Percentiles rank a stretch among this genome's conserved stretches.
phyloP scores from a whole-genome alignment of 2,329 filamentous ascomycete species.

The Claviceps sp. region DNA sequence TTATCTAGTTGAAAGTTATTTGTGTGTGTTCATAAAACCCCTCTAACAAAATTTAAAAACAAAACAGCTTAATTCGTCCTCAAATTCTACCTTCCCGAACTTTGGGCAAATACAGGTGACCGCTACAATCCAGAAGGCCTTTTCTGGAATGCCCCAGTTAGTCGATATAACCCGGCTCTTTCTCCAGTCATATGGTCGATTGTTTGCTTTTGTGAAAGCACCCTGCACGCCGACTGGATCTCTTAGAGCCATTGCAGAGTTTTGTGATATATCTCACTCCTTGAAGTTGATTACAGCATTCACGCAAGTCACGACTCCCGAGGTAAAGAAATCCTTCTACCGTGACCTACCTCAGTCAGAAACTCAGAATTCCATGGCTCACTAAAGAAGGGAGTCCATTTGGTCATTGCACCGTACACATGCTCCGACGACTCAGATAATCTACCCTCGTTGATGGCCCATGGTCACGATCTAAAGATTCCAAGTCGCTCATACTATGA shows the following conservation, averaged over 20 bases:
- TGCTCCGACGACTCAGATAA: conserved; percentile 2
- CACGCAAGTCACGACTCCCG: conserved; percentile 9
- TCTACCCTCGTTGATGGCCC: conserved; percentile 8
- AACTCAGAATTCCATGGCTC: conserved; percentile 10
- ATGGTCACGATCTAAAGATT: neutral
- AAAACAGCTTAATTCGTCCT: neutral
- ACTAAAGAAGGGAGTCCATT: conserved; percentile 12
- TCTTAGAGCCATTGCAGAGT: conserved; percentile 38
- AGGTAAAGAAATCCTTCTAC: conserved; percentile 11
- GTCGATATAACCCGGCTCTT: conserved; percentile 19
- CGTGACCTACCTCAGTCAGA: too few species aligned
- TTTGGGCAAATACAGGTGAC: conserved; percentile 19
- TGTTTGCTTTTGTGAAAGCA: conserved; percentile 37
- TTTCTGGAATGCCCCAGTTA: conserved; percentile 20
- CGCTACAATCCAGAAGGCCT: conserved; percentile 10
- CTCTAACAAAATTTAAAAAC: neutral
- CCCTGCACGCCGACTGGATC: conserved; percentile 26
- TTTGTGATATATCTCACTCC: conserved; percentile 34
- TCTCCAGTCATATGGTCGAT: conserved; percentile 33
- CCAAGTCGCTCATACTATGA: conserved; percentile 5
- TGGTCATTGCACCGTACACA: conserved; percentile 11
- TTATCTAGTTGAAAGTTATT: neutral
- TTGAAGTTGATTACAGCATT: conserved; percentile 26
- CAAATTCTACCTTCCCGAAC: neutral
- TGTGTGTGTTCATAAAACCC: neutral